These are phyloP conservation scores for Talaromyces sp. DNA, from an alignment of 2,329 filamentous ascomycete species.

Conservation along the genomic window DNA sequence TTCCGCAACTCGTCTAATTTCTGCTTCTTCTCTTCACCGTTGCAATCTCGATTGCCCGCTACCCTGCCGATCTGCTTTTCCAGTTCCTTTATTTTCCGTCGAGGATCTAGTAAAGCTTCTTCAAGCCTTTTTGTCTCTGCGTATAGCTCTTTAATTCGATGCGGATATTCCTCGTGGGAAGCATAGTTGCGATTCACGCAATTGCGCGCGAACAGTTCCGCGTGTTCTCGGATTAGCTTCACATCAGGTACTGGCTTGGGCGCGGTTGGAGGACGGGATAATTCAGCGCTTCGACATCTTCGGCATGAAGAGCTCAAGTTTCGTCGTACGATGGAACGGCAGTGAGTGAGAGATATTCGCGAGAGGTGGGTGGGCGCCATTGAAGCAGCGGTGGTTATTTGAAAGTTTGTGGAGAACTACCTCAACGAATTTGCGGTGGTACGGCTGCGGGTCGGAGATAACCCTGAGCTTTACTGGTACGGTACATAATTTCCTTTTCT, in stretches of 20 bases:
- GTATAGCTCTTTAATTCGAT: slow-evolving; percentile 48
- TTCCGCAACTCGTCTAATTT: slow-evolving; percentile 30
- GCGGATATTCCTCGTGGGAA: slow-evolving; percentile 50
- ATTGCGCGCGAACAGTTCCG: slow-evolving; percentile 75
- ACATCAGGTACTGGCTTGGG: slow-evolving; percentile 79
- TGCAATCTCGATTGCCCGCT: slow-evolving; percentile 22
- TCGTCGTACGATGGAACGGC: slow-evolving; percentile 5
- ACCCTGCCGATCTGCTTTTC: slow-evolving; percentile 41
- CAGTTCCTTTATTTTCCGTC: slow-evolving; percentile 44
- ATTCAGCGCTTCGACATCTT: slow-evolving; percentile 10
- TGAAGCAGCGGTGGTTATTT: background rate
- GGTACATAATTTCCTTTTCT: background rate
- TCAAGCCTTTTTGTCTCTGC: slow-evolving; percentile 39
- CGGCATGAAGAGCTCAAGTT: slow-evolving; percentile 12
- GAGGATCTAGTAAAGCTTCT: slow-evolving; percentile 38
- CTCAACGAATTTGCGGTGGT: background rate
- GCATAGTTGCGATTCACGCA: slow-evolving; percentile 82
- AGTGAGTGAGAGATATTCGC: background rate
- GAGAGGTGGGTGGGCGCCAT: slow-evolving; percentile 9
- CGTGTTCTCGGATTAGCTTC: slow-evolving; percentile 84
- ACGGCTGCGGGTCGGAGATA: background rate
- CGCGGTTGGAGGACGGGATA: slow-evolving; percentile 59
- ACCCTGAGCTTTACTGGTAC: background rate
- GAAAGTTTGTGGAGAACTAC: slow-evolving; percentile 1
- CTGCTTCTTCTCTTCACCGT: slow-evolving; percentile 14